phyloP scores from a whole-genome alignment of 2,329 filamentous ascomycete genomes.

The Venturia carpophila region DNA sequence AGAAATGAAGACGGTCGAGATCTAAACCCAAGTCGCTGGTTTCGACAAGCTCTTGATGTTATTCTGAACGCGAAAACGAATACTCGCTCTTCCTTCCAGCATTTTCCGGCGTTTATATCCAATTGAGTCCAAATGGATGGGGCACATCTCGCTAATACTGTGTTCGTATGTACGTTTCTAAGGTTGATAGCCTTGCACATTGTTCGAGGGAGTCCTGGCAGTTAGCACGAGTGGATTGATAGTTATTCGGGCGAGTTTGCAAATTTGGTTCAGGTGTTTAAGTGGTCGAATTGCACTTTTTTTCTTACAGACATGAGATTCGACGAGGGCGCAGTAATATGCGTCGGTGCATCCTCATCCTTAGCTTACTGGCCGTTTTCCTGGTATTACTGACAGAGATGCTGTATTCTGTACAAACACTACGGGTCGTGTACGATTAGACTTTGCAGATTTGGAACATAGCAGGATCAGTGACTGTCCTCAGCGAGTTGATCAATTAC shows the following conservation, averaged over 20 bases:
- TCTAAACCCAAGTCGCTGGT: conserved; percentile 23
- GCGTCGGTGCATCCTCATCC: background rate
- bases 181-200: background rate
- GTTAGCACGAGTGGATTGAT: background rate
- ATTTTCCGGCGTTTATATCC: conserved; percentile 11
- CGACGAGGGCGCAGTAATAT: background rate
- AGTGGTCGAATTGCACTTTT: background rate
- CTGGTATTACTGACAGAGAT: background rate
- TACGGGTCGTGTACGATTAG: conserved; percentile 7
- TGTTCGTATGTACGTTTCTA: conserved; percentile 4
- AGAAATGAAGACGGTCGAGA: conserved; percentile 43
- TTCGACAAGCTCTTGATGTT: background rate
- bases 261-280: background rate
- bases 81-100: conserved; percentile 6
- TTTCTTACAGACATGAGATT: background rate
- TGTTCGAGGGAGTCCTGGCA: background rate
- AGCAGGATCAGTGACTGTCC: conserved; percentile 7
- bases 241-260: background rate
- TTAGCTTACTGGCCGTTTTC: background rate
- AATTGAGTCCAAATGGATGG: conserved; percentile 6
- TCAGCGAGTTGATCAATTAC: background rate
- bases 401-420: conserved; percentile 2
- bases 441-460: conserved; percentile 10
- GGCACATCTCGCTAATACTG: conserved; percentile 1
- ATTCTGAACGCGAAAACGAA: conserved; percentile 11